phyloP scores from a whole-genome alignment of 352 stramenopile genomes.

The Phytopythium kandeliae region DNA sequence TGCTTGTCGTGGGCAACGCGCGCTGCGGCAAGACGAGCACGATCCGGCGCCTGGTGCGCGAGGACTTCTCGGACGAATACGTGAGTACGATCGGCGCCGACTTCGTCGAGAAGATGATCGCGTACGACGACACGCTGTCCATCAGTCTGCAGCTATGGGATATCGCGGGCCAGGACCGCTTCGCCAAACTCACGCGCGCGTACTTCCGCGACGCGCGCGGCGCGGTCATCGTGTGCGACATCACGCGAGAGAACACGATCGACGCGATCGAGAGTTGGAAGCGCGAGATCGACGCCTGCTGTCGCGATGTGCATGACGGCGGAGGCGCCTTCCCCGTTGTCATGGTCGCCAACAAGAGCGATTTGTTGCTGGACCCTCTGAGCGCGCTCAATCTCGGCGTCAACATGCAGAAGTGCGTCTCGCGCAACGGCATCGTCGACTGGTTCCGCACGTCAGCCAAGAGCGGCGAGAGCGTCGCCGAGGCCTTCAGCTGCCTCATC shows the following conservation, averaged over 20 bases:
- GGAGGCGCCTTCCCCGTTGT: conserved; percentile 58
- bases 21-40: conserved; percentile 87
- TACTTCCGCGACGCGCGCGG: conserved; percentile 83
- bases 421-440: conserved; percentile 63
- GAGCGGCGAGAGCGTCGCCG: conserved; percentile 51
- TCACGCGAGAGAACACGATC: conserved; percentile 82
- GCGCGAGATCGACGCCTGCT: conserved; percentile 67
- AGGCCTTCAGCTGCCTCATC: conserved; percentile 59
- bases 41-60: conserved; percentile 67
- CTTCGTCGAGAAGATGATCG: conserved; percentile 80
- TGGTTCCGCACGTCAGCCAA: conserved; percentile 78
- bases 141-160: conserved; percentile 86
- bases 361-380: conserved; percentile 65
- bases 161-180: conserved; percentile 84
- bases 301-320: conserved; percentile 20
- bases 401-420: conserved; percentile 83
- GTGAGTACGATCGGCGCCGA: conserved; percentile 84
- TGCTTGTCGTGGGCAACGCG: conserved; percentile 84
- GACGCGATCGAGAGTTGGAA: conserved; percentile 84
- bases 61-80: conserved; percentile 78
- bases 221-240: conserved; percentile 84
- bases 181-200: conserved; percentile 82
- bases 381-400: conserved; percentile 66
- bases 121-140: conserved; percentile 42
- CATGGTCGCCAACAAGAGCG: conserved; percentile 85